Conservation (phyloP, 1,139 yeast species). For the Eremothecium coryli region DNA sequence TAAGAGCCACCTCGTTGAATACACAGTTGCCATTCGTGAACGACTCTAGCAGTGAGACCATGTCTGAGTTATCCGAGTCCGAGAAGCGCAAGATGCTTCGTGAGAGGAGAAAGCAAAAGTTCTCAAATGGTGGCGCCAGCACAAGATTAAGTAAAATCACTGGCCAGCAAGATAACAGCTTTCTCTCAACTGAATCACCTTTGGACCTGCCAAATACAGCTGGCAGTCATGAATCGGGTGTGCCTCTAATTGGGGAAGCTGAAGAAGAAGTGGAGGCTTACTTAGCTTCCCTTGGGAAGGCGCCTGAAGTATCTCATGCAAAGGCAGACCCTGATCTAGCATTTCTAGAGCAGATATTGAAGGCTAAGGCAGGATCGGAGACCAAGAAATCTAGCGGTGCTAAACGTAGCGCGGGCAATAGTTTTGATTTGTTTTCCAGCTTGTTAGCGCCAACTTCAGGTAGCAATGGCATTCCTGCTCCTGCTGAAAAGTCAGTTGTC, state of each 20-base stretch:
- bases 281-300: constrained; percentile 13
- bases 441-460: constrained; percentile 12
- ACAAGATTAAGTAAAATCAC: constrained; percentile 47
- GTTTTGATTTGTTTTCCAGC: constrained; percentile 26
- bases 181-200: constrained; percentile 31
- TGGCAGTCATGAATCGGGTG: not conserved
- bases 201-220: constrained; percentile 10
- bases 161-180: constrained; percentile 32
- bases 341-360: constrained; percentile 9
- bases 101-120: constrained; percentile 63
- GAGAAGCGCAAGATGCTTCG: constrained; percentile 55
- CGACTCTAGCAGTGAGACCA: no score
- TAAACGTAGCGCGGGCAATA: constrained; percentile 7
- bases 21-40: no score
- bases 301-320: constrained; percentile 3
- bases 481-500: constrained; percentile 19
- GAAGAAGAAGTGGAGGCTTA: constrained; percentile 16
- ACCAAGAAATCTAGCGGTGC: constrained; percentile 1
- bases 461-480: constrained; percentile 11
- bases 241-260: constrained; percentile 7
- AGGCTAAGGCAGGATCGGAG: constrained; percentile 8
- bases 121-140: constrained; percentile 49
- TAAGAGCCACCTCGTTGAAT: no score
- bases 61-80: constrained; percentile 39
- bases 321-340: constrained; percentile 10